Evolutionary conservation across 345 rosid species (phyloP).

Genomic region (Psidium friedrichsthalianum): DNA sequence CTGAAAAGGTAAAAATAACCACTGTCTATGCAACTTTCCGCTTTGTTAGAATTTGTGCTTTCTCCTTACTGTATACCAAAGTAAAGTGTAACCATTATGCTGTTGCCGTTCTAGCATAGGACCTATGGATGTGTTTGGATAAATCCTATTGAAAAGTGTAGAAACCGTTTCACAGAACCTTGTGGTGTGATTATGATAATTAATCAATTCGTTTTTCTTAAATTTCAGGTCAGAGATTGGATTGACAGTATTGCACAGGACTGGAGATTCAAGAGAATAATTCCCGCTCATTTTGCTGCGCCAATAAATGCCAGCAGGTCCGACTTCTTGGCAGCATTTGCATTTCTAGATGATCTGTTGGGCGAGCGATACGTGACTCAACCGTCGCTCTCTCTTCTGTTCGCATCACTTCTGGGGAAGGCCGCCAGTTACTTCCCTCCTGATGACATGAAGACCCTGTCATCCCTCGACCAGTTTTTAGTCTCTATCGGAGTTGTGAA

Average conservation of each 20-base stretch:
- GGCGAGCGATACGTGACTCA: constrained; percentile 59
- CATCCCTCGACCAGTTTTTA: constrained; percentile 82
- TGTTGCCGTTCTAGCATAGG: neutral
- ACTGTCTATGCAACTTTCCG: neutral
- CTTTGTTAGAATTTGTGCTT: neutral
- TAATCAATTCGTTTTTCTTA: too few species aligned
- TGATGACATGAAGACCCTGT: constrained; percentile 87
- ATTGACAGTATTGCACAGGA: constrained; percentile 67
- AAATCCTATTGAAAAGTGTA: neutral
- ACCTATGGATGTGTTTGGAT: neutral
- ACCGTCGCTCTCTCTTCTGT: constrained; percentile 61
- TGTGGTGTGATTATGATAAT: neutral
- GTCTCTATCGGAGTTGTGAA: constrained; percentile 93
- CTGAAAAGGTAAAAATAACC: constrained; percentile 63
- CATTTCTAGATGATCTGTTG: constrained; percentile 76
- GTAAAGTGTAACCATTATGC: neutral
- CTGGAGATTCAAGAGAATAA: constrained; percentile 91
- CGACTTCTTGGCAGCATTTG: constrained; percentile 80
- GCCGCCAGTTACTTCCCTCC: constrained; percentile 97
- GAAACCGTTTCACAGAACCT: neutral
- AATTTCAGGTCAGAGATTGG: constrained; percentile 80
- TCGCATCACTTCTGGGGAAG: constrained; percentile 72
- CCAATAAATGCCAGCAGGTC: constrained; percentile 77
- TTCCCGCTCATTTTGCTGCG: constrained; percentile 92
- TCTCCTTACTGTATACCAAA: neutral